phyloP scores from a whole-genome alignment of 148 eudicot genomes.

The Vaccinium macrocarpon region DNA sequence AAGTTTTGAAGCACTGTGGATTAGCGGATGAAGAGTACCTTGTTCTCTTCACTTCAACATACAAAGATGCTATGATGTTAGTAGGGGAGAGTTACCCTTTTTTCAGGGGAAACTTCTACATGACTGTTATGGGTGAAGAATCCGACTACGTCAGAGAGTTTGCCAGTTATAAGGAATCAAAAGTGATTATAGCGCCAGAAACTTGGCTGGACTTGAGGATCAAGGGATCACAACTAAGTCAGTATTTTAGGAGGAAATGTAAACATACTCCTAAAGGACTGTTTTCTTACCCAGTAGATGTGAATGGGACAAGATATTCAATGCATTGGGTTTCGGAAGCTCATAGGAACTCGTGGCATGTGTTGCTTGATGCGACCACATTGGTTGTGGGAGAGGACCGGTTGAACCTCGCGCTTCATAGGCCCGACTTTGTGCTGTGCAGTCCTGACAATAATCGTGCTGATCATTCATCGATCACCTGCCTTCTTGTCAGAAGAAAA shows the following conservation, averaged over 20 bases:
- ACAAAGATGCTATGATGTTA: constrained; percentile 43
- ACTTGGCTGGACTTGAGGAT: constrained; percentile 43
- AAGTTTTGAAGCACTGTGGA: constrained; percentile 38
- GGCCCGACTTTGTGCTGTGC: constrained; percentile 39
- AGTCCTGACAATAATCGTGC: constrained; percentile 21
- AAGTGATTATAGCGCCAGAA: constrained; percentile 35
- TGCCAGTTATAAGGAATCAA: constrained; percentile 36
- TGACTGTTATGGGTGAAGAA: constrained; percentile 33
- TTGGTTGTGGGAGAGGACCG: constrained; percentile 30
- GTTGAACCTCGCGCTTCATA: constrained; percentile 35
- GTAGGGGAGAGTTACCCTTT: constrained; percentile 45
- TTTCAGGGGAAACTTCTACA: constrained; percentile 36
- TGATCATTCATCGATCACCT: constrained; percentile 32
- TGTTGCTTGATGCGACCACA: constrained; percentile 33
- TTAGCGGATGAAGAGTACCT: constrained; percentile 36
- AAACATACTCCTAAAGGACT: constrained; percentile 38
- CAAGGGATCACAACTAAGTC: constrained; percentile 41
- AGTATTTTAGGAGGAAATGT: constrained; percentile 32
- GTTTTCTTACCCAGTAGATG: constrained; percentile 36
- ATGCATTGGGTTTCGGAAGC: constrained; percentile 49
- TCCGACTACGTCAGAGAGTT: constrained; percentile 30
- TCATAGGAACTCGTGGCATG: constrained; percentile 40
- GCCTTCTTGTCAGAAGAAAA: constrained; percentile 34
- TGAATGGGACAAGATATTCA: constrained; percentile 31
- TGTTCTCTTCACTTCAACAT: constrained; percentile 34